phyloP scores from a whole-genome alignment of 1,284 basidiomycete genomes.

The Fistulinella cinereoalba region DNA sequence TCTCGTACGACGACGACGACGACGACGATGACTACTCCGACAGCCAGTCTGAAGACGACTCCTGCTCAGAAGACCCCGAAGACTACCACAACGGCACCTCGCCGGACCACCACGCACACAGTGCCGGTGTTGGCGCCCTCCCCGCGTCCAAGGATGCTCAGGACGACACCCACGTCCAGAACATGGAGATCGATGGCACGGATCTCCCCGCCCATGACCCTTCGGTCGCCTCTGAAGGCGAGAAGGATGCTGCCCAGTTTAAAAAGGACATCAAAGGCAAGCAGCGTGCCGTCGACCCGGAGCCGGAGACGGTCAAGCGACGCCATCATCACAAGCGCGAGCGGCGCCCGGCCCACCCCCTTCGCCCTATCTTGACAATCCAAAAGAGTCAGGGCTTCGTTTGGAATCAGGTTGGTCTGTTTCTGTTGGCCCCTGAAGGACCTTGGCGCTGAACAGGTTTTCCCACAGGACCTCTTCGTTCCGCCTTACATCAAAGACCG shows the following conservation, averaged over 20 bases:
- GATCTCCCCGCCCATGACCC: constrained; percentile 16
- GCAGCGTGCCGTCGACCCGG: constrained; percentile 66
- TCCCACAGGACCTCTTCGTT: constrained; percentile 68
- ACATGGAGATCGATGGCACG: constrained; percentile 61
- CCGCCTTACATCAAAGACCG: constrained; percentile 84
- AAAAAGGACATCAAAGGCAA: constrained; percentile 73
- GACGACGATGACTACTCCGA: constrained; percentile 45
- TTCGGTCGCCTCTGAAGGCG: constrained; percentile 11
- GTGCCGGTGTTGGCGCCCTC: constrained; percentile 18
- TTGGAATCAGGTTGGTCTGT: constrained; percentile 71
- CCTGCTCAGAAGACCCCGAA: constrained; percentile 71
- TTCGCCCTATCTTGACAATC: constrained; percentile 78
- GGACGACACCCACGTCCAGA: constrained; percentile 40
- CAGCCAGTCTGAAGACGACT: constrained; percentile 49
- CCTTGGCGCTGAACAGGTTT: constrained; percentile 5
- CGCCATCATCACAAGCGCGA: constrained; percentile 54
- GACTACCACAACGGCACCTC: constrained; percentile 49
- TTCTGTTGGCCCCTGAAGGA: background rate
- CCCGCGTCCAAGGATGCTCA: constrained; percentile 24
- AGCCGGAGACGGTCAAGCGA: constrained; percentile 42
- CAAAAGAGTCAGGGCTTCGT: constrained; percentile 84
- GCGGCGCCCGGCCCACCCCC: constrained; percentile 54
- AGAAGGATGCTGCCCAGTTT: constrained; percentile 40
- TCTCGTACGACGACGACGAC: constrained; percentile 57
- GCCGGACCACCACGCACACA: constrained; percentile 9